Evolutionary conservation across 768 basidiomycete genomes (phyloP).

Genomic region (Amanita phalloides): DNA sequence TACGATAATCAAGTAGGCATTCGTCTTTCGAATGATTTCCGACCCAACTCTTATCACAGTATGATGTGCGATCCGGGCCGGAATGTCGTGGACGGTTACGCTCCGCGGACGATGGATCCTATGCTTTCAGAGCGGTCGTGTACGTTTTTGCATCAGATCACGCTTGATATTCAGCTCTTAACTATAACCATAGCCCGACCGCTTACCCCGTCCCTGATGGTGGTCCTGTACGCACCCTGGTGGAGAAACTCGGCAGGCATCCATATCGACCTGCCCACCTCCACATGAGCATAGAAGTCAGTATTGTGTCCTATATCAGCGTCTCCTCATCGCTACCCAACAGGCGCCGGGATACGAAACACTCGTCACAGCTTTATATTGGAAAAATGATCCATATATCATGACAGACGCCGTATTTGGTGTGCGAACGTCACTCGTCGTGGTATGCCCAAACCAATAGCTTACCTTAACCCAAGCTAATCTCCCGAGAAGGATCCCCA

Average conservation of each 20-base stretch:
- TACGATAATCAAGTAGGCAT: constrained; percentile 25
- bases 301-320: background rate
- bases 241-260: constrained; percentile 51
- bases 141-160: constrained; percentile 10
- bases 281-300: constrained; percentile 59
- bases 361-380: constrained; percentile 66
- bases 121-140: constrained; percentile 65
- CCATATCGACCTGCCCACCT: constrained; percentile 73
- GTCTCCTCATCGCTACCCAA: constrained; percentile 10
- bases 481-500: constrained; percentile 32
- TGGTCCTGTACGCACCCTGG: constrained; percentile 61
- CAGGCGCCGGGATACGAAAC: constrained; percentile 64
- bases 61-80: constrained; percentile 40
- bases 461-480: background rate
- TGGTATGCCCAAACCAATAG: constrained; percentile 30
- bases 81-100: constrained; percentile 67
- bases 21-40: background rate
- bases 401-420: constrained; percentile 74
- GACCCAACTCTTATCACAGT: constrained; percentile 29
- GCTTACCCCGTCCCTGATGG: constrained; percentile 74
- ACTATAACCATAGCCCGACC: constrained; percentile 24
- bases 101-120: constrained; percentile 51
- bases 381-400: constrained; percentile 57
- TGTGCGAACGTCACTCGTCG: constrained; percentile 66
- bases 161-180: background rate